Evolutionary conservation across 768 basidiomycete genomes (phyloP).

Genomic region (Termitomyces titanicus): DNA sequence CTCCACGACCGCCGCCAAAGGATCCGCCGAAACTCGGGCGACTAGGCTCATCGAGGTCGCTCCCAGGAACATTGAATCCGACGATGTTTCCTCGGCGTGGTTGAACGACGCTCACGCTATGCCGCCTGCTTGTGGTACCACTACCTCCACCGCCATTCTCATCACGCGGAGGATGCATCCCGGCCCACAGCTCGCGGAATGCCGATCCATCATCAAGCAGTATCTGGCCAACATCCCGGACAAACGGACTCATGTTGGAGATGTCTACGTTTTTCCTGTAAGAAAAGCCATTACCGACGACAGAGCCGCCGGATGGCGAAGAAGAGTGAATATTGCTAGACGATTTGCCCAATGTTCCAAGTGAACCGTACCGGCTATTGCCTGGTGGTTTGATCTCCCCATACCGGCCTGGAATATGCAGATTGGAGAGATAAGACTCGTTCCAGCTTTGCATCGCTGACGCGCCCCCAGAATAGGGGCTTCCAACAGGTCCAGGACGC

Average conservation of each 20-base stretch:
- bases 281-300: conserved; percentile 43
- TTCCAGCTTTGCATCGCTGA: conserved; percentile 58
- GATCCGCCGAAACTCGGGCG: conserved; percentile 29
- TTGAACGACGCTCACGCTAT: conserved; percentile 82
- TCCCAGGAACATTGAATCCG: conserved; percentile 62
- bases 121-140: conserved; percentile 78
- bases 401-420: conserved; percentile 55
- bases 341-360: conserved; percentile 53
- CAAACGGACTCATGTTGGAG: conserved; percentile 83
- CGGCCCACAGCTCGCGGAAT: conserved; percentile 72
- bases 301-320: conserved; percentile 39
- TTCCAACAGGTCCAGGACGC: conserved; percentile 51
- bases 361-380: conserved; percentile 59
- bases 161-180: conserved; percentile 60
- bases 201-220: conserved; percentile 70
- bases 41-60: conserved; percentile 33
- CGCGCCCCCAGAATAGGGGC: conserved; percentile 35
- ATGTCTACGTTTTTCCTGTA: conserved; percentile 43
- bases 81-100: conserved; percentile 62
- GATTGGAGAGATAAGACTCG: conserved; percentile 53
- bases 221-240: conserved; percentile 80
- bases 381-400: conserved; percentile 63
- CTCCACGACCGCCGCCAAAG: conserved; percentile 46
- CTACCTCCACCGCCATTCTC: conserved; percentile 64
- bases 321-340: conserved; percentile 50